Base-by-base conservation (phyloP, 345 rosid genomes). In the Eucalyptus cloeziana region DNA sequence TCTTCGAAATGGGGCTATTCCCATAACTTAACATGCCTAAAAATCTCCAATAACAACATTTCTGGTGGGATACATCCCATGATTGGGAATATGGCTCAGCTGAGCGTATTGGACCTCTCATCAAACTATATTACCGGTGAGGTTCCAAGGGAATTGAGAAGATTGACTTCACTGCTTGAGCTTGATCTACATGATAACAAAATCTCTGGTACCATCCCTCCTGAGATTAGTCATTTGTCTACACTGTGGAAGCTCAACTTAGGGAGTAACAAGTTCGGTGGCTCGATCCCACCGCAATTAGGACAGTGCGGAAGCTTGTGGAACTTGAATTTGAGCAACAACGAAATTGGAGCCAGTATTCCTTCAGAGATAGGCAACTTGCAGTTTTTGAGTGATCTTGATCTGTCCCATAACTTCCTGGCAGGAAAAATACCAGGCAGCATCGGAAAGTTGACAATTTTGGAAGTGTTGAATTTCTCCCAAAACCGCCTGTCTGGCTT, bases 261-360 rank as follows among this genome's bases (percentile, higher is more conserved):
- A 0, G 27, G 45, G 2, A 10, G 81, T 14, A 71, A 71, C 81
- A 92, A 88, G 56, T 80, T 89, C 2, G 86, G 56, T 8, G 81
- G 45, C 14, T 71, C 4, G 2, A 71, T 71, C 81, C 81, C 81
- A 1, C 25, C 0, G 0, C 81, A 89, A 2, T 45, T 91, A 1
- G 91, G 71, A 16, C 12, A 88, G 40, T 87, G 86, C 54, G 3
- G 47, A 10, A 88, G 83, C n/a, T 60, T 89, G 88, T 49, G 51
- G 52, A 80, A 33, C 88, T 93, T 85, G 88, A 93, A 89, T 62
- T 88, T 87, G 80, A 92, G 87, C 52, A 43, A 54, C 50, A 90
- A 92, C 15, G 33, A 85, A 13, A 91, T 8, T 24, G 11, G 25
- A 37, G 81, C 45, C 14, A 9, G 45, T 37, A 71, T 71, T 71